A percentile compares a stretch with the other conserved stretches of the same genome.
Evolutionary conservation across 768 basidiomycete species (phyloP).

Genomic region (Collybia sp.): DNA sequence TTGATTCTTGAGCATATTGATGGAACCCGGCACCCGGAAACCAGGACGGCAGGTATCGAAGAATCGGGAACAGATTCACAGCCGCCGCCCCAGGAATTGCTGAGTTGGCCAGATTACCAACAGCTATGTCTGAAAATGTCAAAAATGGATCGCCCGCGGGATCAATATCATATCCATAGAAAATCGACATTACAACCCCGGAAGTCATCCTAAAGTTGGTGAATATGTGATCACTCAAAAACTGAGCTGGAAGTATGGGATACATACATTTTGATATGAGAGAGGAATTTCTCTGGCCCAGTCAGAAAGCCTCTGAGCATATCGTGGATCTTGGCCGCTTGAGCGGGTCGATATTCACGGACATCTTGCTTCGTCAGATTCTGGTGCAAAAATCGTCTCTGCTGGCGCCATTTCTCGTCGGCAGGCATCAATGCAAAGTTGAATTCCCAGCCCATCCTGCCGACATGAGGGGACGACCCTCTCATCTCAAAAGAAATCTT

Average conservation of each 20-base stretch:
- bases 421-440: constrained; percentile 8
- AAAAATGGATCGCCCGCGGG: constrained; percentile 17
- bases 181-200: constrained; percentile 26
- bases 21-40: constrained; percentile 26
- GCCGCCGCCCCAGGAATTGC: constrained; percentile 14
- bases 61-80: constrained; percentile 19
- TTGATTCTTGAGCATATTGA: constrained; percentile 8
- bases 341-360: background rate
- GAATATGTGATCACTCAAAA: background rate
- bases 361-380: background rate
- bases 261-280: background rate
- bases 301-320: background rate
- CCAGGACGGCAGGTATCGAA: constrained; percentile 23
- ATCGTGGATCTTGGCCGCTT: background rate
- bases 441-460: constrained; percentile 12
- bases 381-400: constrained; percentile 4
- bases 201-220: constrained; percentile 23
- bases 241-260: background rate
- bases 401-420: background rate
- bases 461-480: too few relatives aligned
- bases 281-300: background rate
- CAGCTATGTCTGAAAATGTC: constrained; percentile 10
- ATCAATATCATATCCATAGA: constrained; percentile 26
- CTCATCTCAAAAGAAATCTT: too few relatives aligned
- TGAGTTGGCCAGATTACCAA: constrained; percentile 11